Conservation (phyloP, 2,329 filamentous ascomycete species). For the Trichoderma sp. region DNA sequence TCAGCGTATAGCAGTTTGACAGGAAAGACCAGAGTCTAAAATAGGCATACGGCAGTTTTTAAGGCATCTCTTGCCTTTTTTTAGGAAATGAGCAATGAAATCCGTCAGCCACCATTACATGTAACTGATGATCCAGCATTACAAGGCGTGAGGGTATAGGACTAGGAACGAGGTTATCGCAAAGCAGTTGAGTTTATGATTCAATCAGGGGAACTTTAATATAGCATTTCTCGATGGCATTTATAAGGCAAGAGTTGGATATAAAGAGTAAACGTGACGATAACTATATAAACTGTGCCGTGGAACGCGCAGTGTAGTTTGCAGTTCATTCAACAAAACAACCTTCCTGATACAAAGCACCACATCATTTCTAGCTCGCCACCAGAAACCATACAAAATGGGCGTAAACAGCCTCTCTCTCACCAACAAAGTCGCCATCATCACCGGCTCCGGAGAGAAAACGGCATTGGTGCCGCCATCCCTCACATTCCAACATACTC, state of each 20-base stretch:
- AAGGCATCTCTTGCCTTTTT: not conserved
- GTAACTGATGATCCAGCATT: not conserved
- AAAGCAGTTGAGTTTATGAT: not conserved
- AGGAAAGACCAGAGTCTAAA: not conserved
- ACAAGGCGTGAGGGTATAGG: not conserved
- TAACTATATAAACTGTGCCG: not conserved
- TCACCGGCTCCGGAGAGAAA: conserved; percentile 42
- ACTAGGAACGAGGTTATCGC: not conserved
- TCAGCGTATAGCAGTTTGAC: not conserved
- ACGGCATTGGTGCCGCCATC: conserved; percentile 41
- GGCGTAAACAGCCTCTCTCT: conserved; percentile 28
- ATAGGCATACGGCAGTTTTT: not conserved
- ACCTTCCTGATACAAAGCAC: no score
- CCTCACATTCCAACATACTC: not conserved
- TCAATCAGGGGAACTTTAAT: not conserved
- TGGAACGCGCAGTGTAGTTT: not conserved
- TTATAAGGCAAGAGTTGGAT: not conserved
- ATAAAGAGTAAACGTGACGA: not conserved
- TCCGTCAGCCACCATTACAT: not conserved
- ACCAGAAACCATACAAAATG: not conserved
- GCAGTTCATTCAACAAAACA: not conserved
- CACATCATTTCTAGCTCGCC: not conserved
- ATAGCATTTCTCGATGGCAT: not conserved
- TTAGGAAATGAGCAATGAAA: not conserved
- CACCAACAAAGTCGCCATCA: conserved; percentile 38